Conservation (phyloP, 2,329 filamentous ascomycete species). For the Domatiomyces globalis region DNA sequence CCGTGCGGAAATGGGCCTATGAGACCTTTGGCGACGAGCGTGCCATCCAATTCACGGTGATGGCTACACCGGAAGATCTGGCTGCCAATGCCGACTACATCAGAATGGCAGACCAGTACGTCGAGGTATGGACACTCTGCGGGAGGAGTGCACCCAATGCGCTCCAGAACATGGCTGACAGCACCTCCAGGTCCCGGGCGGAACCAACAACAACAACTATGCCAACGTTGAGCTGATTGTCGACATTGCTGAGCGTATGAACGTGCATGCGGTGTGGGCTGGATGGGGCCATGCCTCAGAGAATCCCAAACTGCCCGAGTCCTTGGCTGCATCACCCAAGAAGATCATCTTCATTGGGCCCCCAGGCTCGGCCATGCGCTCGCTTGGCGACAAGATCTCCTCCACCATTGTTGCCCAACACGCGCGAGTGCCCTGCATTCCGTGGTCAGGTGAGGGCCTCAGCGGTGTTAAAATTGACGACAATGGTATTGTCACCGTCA, state of each 20-base stretch:
- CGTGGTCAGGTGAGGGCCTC: conserved; percentile 96
- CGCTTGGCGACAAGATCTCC: conserved; percentile 97
- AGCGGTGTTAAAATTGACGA: conserved; percentile 64
- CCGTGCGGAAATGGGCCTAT: conserved; percentile 99
- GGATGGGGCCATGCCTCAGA: conserved; percentile 99
- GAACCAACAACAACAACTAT: conserved; percentile 99
- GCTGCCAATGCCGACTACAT: conserved; percentile 98
- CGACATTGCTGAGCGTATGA: conserved; percentile 95
- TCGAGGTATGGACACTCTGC: conserved; percentile 46
- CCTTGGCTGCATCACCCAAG: conserved; percentile 85
- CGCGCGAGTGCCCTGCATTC: conserved; percentile 88
- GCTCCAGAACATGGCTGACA: conserved; percentile 4
- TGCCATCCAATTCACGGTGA: conserved; percentile 98
- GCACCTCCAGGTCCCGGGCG: conserved; percentile 59
- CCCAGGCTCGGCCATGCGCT: conserved; percentile 95
- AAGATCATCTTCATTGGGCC: conserved; percentile 99
- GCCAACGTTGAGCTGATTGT: conserved; percentile 99
- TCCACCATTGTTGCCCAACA: conserved; percentile 98
- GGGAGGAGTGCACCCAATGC: background rate
- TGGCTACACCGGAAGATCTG: conserved; percentile 97
- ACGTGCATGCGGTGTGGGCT: conserved; percentile 96
- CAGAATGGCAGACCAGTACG: conserved; percentile 98
- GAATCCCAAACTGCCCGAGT: conserved; percentile 94
- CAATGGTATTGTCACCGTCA: conserved; percentile 80
- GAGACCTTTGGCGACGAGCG: conserved; percentile 97